phyloP scores from a whole-genome alignment of 1,284 basidiomycete genomes.

The Testicularia cyperi region DNA sequence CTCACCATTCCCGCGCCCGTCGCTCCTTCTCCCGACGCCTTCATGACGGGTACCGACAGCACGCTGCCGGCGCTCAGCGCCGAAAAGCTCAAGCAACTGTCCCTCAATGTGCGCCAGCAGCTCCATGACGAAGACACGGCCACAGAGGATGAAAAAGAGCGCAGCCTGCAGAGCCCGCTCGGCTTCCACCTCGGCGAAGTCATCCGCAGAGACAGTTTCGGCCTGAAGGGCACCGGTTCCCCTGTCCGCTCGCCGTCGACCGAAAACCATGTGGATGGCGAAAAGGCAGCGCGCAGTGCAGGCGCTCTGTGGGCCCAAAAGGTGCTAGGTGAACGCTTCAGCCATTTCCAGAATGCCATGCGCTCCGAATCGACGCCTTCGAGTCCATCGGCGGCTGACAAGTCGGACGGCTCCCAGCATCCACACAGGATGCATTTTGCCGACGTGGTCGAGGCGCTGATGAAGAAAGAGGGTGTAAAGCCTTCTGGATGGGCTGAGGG shows the following conservation, averaged over 20 bases:
- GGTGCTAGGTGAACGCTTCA: conserved; percentile 49
- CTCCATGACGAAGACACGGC: conserved; percentile 51
- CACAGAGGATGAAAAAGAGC: conserved; percentile 42
- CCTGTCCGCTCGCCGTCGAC: conserved; percentile 1
- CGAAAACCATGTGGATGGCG: conserved; percentile 28
- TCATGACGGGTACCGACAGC: conserved; percentile 33
- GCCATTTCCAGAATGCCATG: conserved; percentile 13
- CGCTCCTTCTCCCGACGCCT: conserved; percentile 31
- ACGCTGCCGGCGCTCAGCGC: conserved; percentile 32
- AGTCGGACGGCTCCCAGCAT: conserved; percentile 3
- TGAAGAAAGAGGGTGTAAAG: conserved; percentile 53
- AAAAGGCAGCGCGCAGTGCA: conserved; percentile 45
- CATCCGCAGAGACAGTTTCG: conserved; percentile 32
- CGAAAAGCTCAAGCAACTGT: conserved; percentile 37
- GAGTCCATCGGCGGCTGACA: conserved; percentile 5
- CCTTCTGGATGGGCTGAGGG: conserved; percentile 53
- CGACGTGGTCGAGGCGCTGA: conserved; percentile 49
- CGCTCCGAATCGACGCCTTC: conserved; percentile 2
- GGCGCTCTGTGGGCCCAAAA: conserved; percentile 53
- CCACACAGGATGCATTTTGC: conserved; percentile 40
- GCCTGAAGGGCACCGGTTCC: conserved; percentile 7
- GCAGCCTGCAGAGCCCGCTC: conserved; percentile 27
- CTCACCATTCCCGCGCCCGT: conserved; percentile 60
- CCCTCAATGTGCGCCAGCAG: conserved; percentile 31
- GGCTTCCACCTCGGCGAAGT: conserved; percentile 48